Conservation (phyloP, 345 rosid species). For the Citrus glauca region DNA sequence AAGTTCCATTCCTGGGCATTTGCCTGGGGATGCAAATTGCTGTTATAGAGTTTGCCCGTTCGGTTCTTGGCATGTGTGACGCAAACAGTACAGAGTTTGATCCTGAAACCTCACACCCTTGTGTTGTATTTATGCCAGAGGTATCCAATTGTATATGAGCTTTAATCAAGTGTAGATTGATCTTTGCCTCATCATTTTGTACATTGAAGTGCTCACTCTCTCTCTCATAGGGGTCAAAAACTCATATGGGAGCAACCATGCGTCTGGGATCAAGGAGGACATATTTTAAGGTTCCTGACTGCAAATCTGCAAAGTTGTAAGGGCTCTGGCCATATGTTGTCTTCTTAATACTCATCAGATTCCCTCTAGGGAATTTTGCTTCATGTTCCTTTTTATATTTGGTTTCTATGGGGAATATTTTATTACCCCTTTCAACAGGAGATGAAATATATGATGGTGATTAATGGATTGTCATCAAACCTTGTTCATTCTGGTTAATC, state of each 20-base stretch:
- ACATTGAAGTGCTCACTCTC: not conserved
- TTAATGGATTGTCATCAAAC: not conserved
- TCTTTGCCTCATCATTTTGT: not conserved
- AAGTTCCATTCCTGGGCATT: slow-evolving; percentile 73
- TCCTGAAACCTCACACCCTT: slow-evolving; percentile 63
- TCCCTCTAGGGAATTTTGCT: not conserved
- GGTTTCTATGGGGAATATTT: not conserved
- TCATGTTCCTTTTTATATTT: not conserved
- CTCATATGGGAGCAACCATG: slow-evolving; percentile 90
- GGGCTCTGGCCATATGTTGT: slow-evolving; percentile 14
- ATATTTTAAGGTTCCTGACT: slow-evolving; percentile 52
- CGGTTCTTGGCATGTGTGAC: slow-evolving; percentile 56
- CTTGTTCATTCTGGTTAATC: slow-evolving; percentile 1
- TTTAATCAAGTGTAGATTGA: not conserved
- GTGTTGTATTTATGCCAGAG: slow-evolving; percentile 84
- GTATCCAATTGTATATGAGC: slow-evolving; percentile 19
- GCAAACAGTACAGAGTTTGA: slow-evolving; percentile 86
- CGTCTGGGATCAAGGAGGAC: slow-evolving; percentile 81
- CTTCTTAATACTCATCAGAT: not conserved
- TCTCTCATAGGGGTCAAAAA: slow-evolving; percentile 59
- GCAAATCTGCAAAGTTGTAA: slow-evolving; percentile 76
- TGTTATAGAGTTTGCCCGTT: slow-evolving; percentile 76
- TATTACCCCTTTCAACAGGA: not conserved
- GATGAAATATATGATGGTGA: not conserved
- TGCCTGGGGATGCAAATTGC: slow-evolving; percentile 90